phyloP scores from a whole-genome alignment of 1,284 basidiomycete species.

The Somion occarium region DNA sequence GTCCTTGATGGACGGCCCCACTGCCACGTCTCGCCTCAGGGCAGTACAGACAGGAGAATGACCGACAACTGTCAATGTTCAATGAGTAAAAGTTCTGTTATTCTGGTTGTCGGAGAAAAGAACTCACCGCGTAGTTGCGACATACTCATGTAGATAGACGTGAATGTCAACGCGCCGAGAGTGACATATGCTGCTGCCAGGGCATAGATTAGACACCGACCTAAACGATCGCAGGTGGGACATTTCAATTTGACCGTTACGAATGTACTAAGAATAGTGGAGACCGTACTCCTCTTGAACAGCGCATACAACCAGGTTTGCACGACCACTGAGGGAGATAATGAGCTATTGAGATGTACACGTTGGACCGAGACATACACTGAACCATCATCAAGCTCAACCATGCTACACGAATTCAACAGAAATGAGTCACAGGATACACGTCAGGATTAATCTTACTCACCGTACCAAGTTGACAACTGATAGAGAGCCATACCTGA shows the following conservation, averaged over 20 bases:
- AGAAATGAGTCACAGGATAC: too few species aligned
- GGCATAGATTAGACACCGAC: not conserved
- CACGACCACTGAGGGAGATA: slow-evolving; percentile 10
- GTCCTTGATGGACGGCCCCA: not conserved
- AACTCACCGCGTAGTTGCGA: slow-evolving; percentile 5
- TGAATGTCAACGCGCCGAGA: not conserved
- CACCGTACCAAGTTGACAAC: slow-evolving; percentile 10
- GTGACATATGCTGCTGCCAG: not conserved
- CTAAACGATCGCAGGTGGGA: not conserved
- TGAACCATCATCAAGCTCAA: slow-evolving; percentile 14
- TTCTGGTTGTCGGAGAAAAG: not conserved
- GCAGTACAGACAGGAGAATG: not conserved
- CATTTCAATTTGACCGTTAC: too few species aligned
- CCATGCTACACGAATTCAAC: slow-evolving; percentile 13
- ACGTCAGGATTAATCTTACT: slow-evolving; percentile 2
- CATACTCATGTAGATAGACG: slow-evolving; percentile 4
- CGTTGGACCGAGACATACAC: slow-evolving; percentile 7
- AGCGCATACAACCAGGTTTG: slow-evolving; percentile 17
- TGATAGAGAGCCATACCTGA: slow-evolving; percentile 11
- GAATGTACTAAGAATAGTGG: too few species aligned
- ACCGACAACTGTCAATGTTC: not conserved
- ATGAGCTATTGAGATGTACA: not conserved
- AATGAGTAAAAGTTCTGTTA: not conserved
- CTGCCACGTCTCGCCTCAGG: not conserved
- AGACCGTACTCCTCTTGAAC: slow-evolving; percentile 7